Base-by-base conservation (phyloP, 2,329 filamentous ascomycete genomes). In the Ophiocordyceps camponoti-leonardi region DNA sequence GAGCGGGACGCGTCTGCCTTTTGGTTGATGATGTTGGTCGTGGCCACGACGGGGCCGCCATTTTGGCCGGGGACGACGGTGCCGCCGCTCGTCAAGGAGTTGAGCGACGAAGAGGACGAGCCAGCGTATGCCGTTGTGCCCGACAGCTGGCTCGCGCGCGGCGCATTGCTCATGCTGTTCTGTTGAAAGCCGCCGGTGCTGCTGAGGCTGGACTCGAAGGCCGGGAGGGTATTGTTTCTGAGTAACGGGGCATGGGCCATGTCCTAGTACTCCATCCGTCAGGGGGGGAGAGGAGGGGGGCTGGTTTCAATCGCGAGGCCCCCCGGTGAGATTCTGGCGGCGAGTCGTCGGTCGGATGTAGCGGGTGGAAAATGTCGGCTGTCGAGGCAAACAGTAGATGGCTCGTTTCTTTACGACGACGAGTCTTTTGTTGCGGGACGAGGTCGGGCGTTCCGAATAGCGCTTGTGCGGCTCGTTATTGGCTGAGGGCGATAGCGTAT, bases 11-110 rank as follows among this genome's bases (percentile, higher is more conserved):
- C 88, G 61, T 94, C 88, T 60, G 88, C 92, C 61, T 86, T 84
- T 64, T 90, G 85, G 66, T 98, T 98, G 71, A 98, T 94, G 61
- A 98, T 94, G 63, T 94, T 95, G 61, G 84, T 76, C 48, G 83
- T 86, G 49, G 87, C 83, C 56, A 86, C 68, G 49, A 88, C 75
- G 49, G 76, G 76, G 42, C 78, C 78, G 48, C 70, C 63, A 48
- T 63, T 75, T 42, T 71, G 66, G 11, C 56, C 51, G 10, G 45
- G 64, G 49, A 63, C 58, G 26, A 65, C 53, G 30, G 70, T 71
- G 26, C 65, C 55, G 13, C 64, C 57, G 53, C 61, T 71, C 41
- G 64, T 58, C 43, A 76, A 60, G 2, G 72, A 70, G 49, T 61
- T 64, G 41, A 77, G 59, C 14, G 73, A 77, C 42, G 71, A 66